Conservation (phyloP, 2,329 filamentous ascomycete species). For the Bipolaris gigantea region DNA sequence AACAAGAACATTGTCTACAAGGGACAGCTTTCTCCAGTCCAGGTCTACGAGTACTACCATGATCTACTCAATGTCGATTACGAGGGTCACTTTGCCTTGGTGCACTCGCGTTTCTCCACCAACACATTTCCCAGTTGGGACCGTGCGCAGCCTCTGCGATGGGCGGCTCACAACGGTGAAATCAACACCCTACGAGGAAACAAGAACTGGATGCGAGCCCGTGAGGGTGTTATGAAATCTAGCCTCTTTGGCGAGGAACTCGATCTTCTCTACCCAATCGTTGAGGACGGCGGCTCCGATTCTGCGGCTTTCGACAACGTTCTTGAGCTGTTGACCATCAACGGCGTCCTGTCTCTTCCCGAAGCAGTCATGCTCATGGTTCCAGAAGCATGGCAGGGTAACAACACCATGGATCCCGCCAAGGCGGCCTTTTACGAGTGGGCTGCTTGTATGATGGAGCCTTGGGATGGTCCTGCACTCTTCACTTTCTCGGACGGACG, state of each 20-base stretch:
- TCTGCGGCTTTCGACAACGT: conserved; percentile 98
- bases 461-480: conserved; percentile 94
- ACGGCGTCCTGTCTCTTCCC: conserved; percentile 90
- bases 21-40: conserved; percentile 88
- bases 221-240: conserved; percentile 92
- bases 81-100: conserved; percentile 93
- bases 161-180: conserved; percentile 98
- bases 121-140: conserved; percentile 99
- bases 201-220: conserved; percentile 99
- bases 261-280: conserved; percentile 86
- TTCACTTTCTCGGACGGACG: conserved; percentile 97
- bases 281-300: conserved; percentile 95
- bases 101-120: conserved; percentile 96
- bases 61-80: conserved; percentile 96
- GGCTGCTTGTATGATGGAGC: conserved; percentile 98
- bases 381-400: conserved; percentile 96
- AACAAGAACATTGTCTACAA: conserved; percentile 99
- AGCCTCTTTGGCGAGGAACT: conserved; percentile 91
- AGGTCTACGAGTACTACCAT: conserved; percentile 98
- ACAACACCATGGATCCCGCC: conserved; percentile 85
- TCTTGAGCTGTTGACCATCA: conserved; percentile 88
- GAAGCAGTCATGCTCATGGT: conserved; percentile 99
- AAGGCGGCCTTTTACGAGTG: conserved; percentile 99
- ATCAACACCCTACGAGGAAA: conserved; percentile 97
- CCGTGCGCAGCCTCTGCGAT: conserved; percentile 90